Conservation (phyloP, 352 stramenopile species). For the Pythium aphanidermatum region DNA sequence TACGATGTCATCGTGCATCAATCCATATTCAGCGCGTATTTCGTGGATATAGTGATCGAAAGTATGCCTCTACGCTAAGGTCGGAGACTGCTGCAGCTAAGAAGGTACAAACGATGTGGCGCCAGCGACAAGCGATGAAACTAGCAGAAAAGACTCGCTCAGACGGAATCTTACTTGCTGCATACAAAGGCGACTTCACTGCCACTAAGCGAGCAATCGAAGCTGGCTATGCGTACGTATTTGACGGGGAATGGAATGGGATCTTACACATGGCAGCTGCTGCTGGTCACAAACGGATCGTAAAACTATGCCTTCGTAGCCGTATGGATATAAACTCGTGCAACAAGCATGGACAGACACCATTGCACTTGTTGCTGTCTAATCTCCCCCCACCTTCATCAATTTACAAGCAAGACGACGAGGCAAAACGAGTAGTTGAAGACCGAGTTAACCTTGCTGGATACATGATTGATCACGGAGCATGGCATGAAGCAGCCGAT, state of each 20-base stretch:
- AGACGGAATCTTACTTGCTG: conserved; percentile 53
- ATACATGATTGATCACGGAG: conserved; percentile 86
- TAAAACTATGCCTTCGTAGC: conserved; percentile 78
- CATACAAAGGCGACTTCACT: conserved; percentile 73
- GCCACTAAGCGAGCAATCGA: conserved; percentile 51
- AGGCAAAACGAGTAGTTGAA: conserved; percentile 7
- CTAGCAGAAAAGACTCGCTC: conserved; percentile 32
- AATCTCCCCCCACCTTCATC: conserved; percentile 27
- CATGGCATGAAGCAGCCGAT: conserved; percentile 71
- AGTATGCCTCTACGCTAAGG: conserved; percentile 27
- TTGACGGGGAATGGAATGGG: conserved; percentile 51
- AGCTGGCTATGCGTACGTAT: conserved; percentile 39
- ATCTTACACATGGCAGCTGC: conserved; percentile 68
- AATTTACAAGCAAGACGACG: conserved; percentile 7
- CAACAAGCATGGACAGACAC: conserved; percentile 51
- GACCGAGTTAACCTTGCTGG: conserved; percentile 47
- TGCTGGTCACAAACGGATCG: conserved; percentile 62
- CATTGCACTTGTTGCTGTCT: conserved; percentile 67
- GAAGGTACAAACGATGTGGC: conserved; percentile 53
- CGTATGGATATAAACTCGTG: conserved; percentile 64
- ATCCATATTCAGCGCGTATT: conserved; percentile 51
- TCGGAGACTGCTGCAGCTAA: conserved; percentile 37
- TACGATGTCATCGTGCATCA: conserved; percentile 37
- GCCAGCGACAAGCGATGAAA: conserved; percentile 31
- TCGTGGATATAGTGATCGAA: conserved; percentile 36